These are phyloP conservation scores for Cryphonectria radicalis DNA, from an alignment of 2,329 filamentous ascomycete genomes.

Conservation along the genomic window DNA sequence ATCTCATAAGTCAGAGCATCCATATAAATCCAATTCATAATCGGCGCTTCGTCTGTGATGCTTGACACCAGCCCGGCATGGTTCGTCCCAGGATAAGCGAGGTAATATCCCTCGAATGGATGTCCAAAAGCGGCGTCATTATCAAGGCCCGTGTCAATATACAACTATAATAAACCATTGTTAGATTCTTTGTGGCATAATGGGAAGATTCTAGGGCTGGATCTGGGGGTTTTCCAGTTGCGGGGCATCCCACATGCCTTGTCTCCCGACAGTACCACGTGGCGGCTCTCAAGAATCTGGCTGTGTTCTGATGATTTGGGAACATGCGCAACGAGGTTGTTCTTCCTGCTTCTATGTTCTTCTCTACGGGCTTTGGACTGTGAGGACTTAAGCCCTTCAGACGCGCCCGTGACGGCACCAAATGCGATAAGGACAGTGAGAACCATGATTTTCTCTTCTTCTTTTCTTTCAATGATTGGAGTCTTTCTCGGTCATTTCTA, in stretches of 20 bases:
- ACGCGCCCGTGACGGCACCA: conserved; percentile 48
- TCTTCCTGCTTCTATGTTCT: conserved; percentile 52
- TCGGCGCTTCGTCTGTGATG: conserved; percentile 51
- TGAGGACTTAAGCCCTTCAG: conserved; percentile 52
- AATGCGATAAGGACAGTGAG: conserved; percentile 44
- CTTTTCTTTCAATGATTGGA: not conserved
- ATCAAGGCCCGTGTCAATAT: conserved; percentile 47
- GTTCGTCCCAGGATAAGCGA: conserved; percentile 58
- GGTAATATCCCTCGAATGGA: conserved; percentile 59
- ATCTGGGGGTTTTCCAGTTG: not conserved
- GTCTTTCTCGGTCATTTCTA: not conserved
- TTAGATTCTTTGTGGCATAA: not conserved
- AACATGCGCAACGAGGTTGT: conserved; percentile 51
- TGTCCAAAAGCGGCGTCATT: conserved; percentile 45
- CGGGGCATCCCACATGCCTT: conserved; percentile 36
- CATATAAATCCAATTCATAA: conserved; percentile 56
- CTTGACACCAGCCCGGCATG: conserved; percentile 52
- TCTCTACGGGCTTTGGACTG: conserved; percentile 49
- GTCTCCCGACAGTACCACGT: conserved; percentile 49
- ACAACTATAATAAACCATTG: conserved; percentile 41
- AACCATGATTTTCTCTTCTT: conserved; percentile 29
- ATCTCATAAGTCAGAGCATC: conserved; percentile 51
- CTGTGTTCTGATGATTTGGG: conserved; percentile 50
- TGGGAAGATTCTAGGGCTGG: not conserved
- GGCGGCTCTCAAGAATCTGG: conserved; percentile 46